phyloP scores from a whole-genome alignment of 2,329 filamentous ascomycete species.

The Nothophaeocryptopus gaeumannii region DNA sequence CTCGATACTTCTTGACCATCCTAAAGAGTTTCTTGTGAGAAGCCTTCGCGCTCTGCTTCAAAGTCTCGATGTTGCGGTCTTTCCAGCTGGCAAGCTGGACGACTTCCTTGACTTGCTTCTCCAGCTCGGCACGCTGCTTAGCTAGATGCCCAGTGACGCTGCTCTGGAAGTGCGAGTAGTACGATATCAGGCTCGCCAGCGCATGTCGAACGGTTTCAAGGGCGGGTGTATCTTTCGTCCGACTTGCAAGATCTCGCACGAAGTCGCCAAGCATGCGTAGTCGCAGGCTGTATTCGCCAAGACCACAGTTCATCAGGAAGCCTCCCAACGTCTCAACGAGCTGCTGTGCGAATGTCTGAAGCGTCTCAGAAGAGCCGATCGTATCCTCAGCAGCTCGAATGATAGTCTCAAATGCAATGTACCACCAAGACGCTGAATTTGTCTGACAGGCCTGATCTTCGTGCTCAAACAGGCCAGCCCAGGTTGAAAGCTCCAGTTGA shows the following conservation, averaged over 20 bases:
- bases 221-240: constrained; percentile 52
- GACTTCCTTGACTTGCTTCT: constrained; percentile 91
- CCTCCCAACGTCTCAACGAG: constrained; percentile 72
- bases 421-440: constrained; percentile 90
- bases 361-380: constrained; percentile 31
- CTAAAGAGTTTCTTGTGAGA: constrained; percentile 92
- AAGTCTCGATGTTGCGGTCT: constrained; percentile 87
- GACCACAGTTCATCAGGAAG: constrained; percentile 74
- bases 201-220: constrained; percentile 56
- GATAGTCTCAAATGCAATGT: constrained; percentile 87
- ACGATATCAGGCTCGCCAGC: constrained; percentile 71
- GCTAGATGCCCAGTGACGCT: constrained; percentile 63
- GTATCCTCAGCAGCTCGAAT: constrained; percentile 56
- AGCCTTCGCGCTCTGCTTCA: constrained; percentile 82
- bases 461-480: constrained; percentile 82
- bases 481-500: constrained; percentile 84
- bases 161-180: constrained; percentile 69
- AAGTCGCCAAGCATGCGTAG: constrained; percentile 64
- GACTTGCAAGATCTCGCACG: constrained; percentile 62
- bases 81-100: constrained; percentile 95
- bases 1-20: constrained; percentile 84
- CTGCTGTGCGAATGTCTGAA: constrained; percentile 63
- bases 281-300: constrained; percentile 74
- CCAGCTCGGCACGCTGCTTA: constrained; percentile 69
- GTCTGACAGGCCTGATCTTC: constrained; percentile 73